Base-by-base conservation (phyloP, 2,329 filamentous ascomycete species). In the Diaporthe batatas region DNA sequence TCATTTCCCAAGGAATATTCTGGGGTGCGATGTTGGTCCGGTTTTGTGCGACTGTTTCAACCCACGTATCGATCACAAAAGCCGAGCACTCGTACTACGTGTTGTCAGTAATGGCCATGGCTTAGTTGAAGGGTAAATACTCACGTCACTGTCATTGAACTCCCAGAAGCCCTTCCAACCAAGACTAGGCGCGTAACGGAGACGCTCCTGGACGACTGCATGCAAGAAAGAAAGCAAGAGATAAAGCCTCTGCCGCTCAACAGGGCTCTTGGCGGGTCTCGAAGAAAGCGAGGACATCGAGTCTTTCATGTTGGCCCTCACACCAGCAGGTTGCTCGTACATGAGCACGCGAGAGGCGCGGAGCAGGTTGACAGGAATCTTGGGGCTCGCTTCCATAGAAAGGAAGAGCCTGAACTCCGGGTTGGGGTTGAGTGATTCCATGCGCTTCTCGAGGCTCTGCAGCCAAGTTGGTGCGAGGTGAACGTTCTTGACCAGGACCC, bases 151-250 rank as follows among this genome's bases (percentile, higher is more conserved):
- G 83, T 99, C 97, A 81, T 99, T 99, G 83, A 99, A 99, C 83
- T 99, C 97, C 96, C 97, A 99, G 88, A 98, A 98, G 70, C 95
- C 94, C 86, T 97, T 98, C 96, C 96, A 99, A 74, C 96, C 96
- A 71, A 99, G 86, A 72, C 89, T 96, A 0, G 96, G 97, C 32
- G 96, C 95, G 81, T 99, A 99, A 75, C 96, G 93, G 75, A 99
- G 86, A 77, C 97, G 89, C 83, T 99, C 96, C 82, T 99, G 96
- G 14, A 98, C 91, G 49, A 99, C 95, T 8, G 96, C 97, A 81
- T 99, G 96, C 78, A 99, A 81, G 89, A 99, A 98, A 3, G 93
- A 96, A 49, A 99, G 88, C 64, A 99, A 86, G 62, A 99, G 88
- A 80, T 99, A 98, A 68, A 99, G 85, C 76, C 97, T 91, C 29